A percentile compares a stretch with the other conserved stretches of the same genome.
phyloP scores from a whole-genome alignment of 202 grass and related monocot species.

The Saccharum hybrid region DNA sequence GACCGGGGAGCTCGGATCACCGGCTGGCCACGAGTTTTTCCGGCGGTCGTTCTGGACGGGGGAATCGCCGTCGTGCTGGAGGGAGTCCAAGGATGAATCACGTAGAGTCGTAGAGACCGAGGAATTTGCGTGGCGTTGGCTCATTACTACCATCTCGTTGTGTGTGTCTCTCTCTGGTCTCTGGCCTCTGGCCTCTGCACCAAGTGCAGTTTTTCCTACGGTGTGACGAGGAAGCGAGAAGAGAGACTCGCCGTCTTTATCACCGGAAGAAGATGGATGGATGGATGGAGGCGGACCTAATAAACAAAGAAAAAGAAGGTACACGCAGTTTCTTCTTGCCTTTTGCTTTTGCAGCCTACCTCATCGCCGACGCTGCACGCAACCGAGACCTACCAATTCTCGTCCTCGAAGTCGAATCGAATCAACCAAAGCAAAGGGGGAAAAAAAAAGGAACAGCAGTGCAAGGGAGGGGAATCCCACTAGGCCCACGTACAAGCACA shows the following conservation, averaged over 20 bases:
- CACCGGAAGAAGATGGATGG: background rate
- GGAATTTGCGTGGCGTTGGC: too few relatives aligned
- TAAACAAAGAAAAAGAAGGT: background rate
- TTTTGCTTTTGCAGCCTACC: conserved; percentile 17
- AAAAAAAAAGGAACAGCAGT: too few relatives aligned
- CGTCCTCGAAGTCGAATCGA: background rate
- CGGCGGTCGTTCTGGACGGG: background rate
- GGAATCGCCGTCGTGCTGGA: background rate
- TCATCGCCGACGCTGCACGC: conserved; percentile 5
- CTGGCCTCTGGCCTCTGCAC: background rate
- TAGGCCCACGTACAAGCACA: too few relatives aligned
- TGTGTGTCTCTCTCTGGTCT: background rate
- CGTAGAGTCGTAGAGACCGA: background rate
- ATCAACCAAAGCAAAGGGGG: background rate
- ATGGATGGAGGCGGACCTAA: background rate
- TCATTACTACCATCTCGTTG: background rate
- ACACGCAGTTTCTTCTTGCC: background rate
- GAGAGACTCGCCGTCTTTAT: conserved; percentile 11
- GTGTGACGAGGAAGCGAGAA: background rate
- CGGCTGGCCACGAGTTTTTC: background rate
- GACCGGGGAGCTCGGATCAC: background rate
- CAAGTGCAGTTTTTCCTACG: background rate
- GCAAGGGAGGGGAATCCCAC: background rate
- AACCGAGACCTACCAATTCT: background rate
- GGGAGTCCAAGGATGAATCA: background rate